phyloP scores from a whole-genome alignment of 2,329 filamentous ascomycete species.

The Penicillium italicum region DNA sequence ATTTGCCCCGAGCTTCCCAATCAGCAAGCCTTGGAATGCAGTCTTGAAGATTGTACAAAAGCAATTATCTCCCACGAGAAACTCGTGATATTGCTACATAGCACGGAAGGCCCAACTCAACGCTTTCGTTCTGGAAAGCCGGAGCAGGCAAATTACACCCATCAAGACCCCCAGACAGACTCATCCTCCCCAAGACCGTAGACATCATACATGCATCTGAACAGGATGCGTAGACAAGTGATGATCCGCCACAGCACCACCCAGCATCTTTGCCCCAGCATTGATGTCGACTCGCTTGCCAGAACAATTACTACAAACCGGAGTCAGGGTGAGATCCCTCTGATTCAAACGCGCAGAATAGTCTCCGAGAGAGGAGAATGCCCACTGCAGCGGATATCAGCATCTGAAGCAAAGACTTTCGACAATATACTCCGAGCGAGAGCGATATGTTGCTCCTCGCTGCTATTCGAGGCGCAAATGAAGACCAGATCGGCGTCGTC shows the following conservation, averaged over 20 bases:
- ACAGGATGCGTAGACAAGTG: conserved; percentile 39
- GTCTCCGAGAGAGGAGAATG: conserved; percentile 37
- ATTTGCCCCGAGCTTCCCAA: conserved; percentile 51
- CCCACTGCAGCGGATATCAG: conserved; percentile 44
- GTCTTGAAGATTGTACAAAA: conserved; percentile 50
- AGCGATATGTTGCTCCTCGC: conserved; percentile 41
- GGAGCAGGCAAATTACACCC: conserved; percentile 51
- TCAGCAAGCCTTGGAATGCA: conserved; percentile 36
- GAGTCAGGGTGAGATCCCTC: conserved; percentile 37
- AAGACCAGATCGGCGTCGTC: conserved; percentile 45
- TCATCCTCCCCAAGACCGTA: conserved; percentile 25
- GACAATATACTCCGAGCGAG: conserved; percentile 41
- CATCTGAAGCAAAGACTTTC: conserved; percentile 34
- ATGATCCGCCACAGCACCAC: conserved; percentile 32
- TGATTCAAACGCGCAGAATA: conserved; percentile 43
- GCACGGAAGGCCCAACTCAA: conserved; percentile 42
- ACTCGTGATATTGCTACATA: conserved; percentile 44
- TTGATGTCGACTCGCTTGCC: conserved; percentile 51
- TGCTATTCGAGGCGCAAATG: conserved; percentile 49
- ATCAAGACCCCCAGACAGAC: conserved; percentile 46
- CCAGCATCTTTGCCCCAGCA: conserved; percentile 41
- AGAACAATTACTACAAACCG: conserved; percentile 47
- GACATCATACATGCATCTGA: conserved; percentile 43
- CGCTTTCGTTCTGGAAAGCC: conserved; percentile 31
- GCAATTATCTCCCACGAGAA: conserved; percentile 46